These are phyloP conservation scores for Diatrype stigma DNA, from an alignment of 2,329 filamentous ascomycete genomes.

Conservation along the genomic window DNA sequence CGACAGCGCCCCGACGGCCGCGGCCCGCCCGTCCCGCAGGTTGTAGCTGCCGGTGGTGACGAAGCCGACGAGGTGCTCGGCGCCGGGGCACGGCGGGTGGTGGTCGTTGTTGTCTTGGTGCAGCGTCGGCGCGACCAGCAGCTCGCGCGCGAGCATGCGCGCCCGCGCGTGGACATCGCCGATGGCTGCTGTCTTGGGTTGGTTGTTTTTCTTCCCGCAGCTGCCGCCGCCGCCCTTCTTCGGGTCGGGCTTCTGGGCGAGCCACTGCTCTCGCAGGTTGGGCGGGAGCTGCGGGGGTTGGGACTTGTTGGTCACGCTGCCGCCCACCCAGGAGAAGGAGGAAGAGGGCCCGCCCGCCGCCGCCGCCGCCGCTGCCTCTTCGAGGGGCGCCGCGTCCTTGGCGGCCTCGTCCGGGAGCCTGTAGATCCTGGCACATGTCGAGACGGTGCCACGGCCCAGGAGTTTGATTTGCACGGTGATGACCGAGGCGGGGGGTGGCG, in stretches of 20 bases:
- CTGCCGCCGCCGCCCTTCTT: constrained; percentile 17
- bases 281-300: constrained; percentile 30
- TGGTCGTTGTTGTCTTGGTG: constrained; percentile 47
- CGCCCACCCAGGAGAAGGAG: no score
- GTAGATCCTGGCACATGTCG: constrained; percentile 76
- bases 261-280: constrained; percentile 66
- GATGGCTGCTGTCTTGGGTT: no score
- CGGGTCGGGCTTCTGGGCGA: constrained; percentile 41
- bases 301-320: constrained; percentile 1
- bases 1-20: constrained; percentile 69
- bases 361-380: constrained; percentile 44
- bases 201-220: constrained; percentile 3
- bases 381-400: constrained; percentile 7
- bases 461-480: constrained; percentile 65
- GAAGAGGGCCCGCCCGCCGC: constrained; percentile 30
- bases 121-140: constrained; percentile 39
- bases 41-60: constrained; percentile 84
- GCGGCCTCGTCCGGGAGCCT: constrained; percentile 57
- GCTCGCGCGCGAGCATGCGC: constrained; percentile 42
- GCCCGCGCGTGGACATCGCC: constrained; percentile 35
- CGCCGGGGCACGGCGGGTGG: constrained; percentile 65
- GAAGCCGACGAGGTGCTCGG: constrained; percentile 79
- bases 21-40: constrained; percentile 69
- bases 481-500: constrained; percentile 35
- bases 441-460: constrained; percentile 65